A percentile compares a stretch with the other conserved stretches of the same genome.
Conservation (phyloP, 768 basidiomycete genomes). For the Antrodiella citrinella region DNA sequence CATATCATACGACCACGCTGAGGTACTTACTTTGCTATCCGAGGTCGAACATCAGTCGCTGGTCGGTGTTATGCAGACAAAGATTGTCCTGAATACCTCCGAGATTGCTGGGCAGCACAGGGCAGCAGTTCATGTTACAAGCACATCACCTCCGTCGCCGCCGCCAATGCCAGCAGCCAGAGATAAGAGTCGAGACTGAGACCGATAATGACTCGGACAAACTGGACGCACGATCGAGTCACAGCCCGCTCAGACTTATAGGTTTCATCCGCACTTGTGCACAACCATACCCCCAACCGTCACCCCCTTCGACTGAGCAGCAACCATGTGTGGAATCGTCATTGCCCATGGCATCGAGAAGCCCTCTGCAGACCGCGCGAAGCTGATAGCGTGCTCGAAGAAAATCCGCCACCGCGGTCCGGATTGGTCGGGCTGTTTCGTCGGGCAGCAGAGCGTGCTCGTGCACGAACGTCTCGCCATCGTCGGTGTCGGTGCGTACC, state of each 20-base stretch:
- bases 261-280: neutral
- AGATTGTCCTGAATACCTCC: no score
- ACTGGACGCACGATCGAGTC: neutral
- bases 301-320: conserved; percentile 7
- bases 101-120: no score
- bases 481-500: conserved; percentile 84
- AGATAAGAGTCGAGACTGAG: no score
- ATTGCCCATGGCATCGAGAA: conserved; percentile 76
- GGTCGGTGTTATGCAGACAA: no score
- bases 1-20: no score
- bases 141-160: no score
- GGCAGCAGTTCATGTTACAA: no score
- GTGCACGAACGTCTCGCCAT: conserved; percentile 96
- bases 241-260: neutral
- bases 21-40: no score
- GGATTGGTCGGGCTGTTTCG: conserved; percentile 96
- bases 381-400: conserved; percentile 80
- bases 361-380: conserved; percentile 58
- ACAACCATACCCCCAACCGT: neutral
- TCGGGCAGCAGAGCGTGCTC: conserved; percentile 73
- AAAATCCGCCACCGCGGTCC: conserved; percentile 90
- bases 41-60: no score
- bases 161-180: no score
- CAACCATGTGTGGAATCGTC: conserved; percentile 97
- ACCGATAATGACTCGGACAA: no score